These are phyloP conservation scores for Candida buenavistaensis DNA, from an alignment of 1,139 yeast species.

Conservation along the genomic window DNA sequence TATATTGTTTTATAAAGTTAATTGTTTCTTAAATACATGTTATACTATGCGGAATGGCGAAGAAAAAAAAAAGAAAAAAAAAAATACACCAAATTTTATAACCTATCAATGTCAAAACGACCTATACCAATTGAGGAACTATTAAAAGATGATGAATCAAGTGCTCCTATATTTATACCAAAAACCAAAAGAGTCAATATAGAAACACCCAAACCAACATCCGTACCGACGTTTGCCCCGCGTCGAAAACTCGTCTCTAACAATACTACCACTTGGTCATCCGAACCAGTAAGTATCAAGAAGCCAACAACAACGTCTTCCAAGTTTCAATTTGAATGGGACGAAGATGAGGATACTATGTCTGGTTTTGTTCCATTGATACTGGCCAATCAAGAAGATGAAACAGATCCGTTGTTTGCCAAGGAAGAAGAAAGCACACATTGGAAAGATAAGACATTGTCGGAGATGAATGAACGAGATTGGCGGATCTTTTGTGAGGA, in stretches of 20 bases:
- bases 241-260: no score
- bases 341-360: constrained; percentile 64
- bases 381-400: constrained; percentile 15
- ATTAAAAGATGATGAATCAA: constrained; percentile 23
- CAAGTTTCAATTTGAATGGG: constrained; percentile 69
- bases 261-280: no score
- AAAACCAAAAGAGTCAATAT: constrained; percentile 45
- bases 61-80: no score
- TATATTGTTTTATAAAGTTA: no score
- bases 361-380: constrained; percentile 44
- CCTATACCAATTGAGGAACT: constrained; percentile 48
- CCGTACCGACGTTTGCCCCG: no score
- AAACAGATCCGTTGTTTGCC: constrained; percentile 20
- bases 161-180: constrained; percentile 47
- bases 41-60: no score
- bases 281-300: no score
- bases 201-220: constrained; percentile 20
- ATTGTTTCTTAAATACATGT: no score
- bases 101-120: constrained; percentile 24
- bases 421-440: constrained; percentile 37
- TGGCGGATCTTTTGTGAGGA: constrained; percentile 91
- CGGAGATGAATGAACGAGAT: constrained; percentile 75
- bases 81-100: no score
- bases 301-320: constrained; percentile 1
- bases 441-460: constrained; percentile 69